Evolutionary conservation across 1,284 basidiomycete species (phyloP).

Genomic region (Fistulinella cinereoalba): DNA sequence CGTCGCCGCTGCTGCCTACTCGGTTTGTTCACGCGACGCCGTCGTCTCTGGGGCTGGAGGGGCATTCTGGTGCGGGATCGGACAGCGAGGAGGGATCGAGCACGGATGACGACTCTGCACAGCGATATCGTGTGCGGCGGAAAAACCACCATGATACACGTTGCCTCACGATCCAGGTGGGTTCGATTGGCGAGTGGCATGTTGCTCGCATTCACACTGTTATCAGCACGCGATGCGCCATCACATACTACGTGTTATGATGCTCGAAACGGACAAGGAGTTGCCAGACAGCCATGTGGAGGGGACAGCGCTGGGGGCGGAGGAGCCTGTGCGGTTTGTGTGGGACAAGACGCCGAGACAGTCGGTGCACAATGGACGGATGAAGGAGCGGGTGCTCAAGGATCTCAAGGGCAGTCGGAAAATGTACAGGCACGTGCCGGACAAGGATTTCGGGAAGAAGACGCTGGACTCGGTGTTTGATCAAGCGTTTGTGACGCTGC

Average conservation of each 20-base stretch:
- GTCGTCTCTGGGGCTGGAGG: conserved; percentile 26
- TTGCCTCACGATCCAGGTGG: conserved; percentile 62
- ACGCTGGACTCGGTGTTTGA: conserved; percentile 63
- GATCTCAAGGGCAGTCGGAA: conserved; percentile 55
- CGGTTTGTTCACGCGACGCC: conserved; percentile 22
- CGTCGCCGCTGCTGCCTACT: conserved; percentile 14
- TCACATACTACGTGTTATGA: conserved; percentile 59
- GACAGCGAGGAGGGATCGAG: conserved; percentile 39
- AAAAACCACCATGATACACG: conserved; percentile 58
- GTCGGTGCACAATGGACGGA: conserved; percentile 64
- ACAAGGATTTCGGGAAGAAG: conserved; percentile 63
- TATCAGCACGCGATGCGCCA: conserved; percentile 60
- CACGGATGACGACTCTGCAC: conserved; percentile 35
- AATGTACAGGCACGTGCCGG: conserved; percentile 58
- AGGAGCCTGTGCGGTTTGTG: conserved; percentile 64
- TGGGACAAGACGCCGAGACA: conserved; percentile 74
- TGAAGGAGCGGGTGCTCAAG: conserved; percentile 60
- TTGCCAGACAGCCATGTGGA: conserved; percentile 62
- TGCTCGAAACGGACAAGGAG: conserved; percentile 49
- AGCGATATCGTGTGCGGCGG: conserved; percentile 42
- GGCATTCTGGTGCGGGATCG: conserved; percentile 33
- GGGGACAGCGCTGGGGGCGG: conserved; percentile 40
- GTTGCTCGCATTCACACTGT: conserved; percentile 8
- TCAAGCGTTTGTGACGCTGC: conserved; percentile 63
- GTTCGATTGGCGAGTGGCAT: background rate